phyloP scores from a whole-genome alignment of 495 filamentous ascomycete genomes.

The Aspergillus avenaceus region DNA sequence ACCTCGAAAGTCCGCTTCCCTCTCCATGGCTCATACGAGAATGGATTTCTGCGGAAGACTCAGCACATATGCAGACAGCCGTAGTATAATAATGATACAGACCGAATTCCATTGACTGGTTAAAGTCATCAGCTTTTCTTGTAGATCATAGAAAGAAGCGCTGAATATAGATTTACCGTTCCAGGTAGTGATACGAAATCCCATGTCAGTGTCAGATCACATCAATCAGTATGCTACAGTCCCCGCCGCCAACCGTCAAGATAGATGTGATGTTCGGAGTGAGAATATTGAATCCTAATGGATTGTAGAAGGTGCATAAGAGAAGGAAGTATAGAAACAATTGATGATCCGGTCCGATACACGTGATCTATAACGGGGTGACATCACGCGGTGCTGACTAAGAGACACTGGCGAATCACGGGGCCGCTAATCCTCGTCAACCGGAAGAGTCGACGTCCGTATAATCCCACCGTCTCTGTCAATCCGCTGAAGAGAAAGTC shows the following conservation, averaged over 20 bases:
- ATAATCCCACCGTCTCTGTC: slow-evolving; percentile 21
- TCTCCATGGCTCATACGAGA: slow-evolving; percentile 93
- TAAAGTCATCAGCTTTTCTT: background rate
- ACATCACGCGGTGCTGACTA: slow-evolving; percentile 37
- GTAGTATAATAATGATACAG: slow-evolving; percentile 13
- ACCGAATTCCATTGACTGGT: slow-evolving; percentile 91
- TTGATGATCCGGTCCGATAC: background rate
- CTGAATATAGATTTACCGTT: slow-evolving; percentile 55
- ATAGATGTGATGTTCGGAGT: no score
- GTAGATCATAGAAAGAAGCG: background rate
- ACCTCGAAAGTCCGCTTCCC: slow-evolving; percentile 80
- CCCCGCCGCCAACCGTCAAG: no score
- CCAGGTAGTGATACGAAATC: slow-evolving; percentile 83
- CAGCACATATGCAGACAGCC: background rate
- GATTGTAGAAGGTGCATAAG: no score
- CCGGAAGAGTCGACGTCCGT: slow-evolving; percentile 29
- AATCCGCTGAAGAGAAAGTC: slow-evolving; percentile 15
- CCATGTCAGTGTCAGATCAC: slow-evolving; percentile 53
- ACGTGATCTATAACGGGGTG: slow-evolving; percentile 30
- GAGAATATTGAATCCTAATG: no score
- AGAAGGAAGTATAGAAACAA: background rate
- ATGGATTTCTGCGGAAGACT: slow-evolving; percentile 67
- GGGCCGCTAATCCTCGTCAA: slow-evolving; percentile 36
- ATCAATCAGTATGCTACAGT: no score
- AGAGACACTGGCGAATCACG: slow-evolving; percentile 35